Evolutionary conservation across 75 land plant species (phyloP).

Genomic region (Picea sitchensis): DNA sequence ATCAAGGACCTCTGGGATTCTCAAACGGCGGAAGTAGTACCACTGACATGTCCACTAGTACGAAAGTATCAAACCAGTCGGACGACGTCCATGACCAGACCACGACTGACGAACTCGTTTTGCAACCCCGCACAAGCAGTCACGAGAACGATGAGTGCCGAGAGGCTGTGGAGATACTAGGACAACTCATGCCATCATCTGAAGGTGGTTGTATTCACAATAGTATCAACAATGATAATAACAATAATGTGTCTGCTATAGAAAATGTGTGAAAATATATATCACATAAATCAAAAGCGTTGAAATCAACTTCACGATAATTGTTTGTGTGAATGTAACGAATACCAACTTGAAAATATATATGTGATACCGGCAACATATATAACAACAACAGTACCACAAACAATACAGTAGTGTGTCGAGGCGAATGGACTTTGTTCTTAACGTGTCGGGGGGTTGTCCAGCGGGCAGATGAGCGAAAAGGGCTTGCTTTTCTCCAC

Average conservation of each 20-base stretch:
- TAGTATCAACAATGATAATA: background rate
- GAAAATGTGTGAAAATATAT: too few species aligned
- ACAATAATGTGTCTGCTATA: background rate
- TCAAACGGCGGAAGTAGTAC: background rate
- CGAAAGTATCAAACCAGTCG: background rate
- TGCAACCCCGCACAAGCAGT: background rate
- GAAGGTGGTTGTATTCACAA: background rate
- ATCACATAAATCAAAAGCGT: too few species aligned
- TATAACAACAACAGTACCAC: too few species aligned
- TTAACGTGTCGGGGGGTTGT: too few species aligned
- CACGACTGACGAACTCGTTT: background rate
- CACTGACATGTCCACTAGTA: background rate
- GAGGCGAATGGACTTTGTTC: too few species aligned
- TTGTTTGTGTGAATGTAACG: too few species aligned
- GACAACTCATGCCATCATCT: background rate
- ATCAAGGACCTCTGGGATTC: background rate
- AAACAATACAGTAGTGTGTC: too few species aligned
- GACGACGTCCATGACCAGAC: background rate
- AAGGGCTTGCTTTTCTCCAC: too few species aligned
- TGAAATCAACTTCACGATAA: too few species aligned
- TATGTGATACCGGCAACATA: too few species aligned
- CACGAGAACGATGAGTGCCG: background rate
- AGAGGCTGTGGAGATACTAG: conserved; percentile 5
- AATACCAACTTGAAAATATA: too few species aligned
- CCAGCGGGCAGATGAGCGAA: too few species aligned